A percentile compares a stretch with the other conserved stretches of the same genome.
These are phyloP conservation scores for Plasmodiophora brassicae DNA, from an alignment of 208 protist genomes.

Conservation along the genomic window DNA sequence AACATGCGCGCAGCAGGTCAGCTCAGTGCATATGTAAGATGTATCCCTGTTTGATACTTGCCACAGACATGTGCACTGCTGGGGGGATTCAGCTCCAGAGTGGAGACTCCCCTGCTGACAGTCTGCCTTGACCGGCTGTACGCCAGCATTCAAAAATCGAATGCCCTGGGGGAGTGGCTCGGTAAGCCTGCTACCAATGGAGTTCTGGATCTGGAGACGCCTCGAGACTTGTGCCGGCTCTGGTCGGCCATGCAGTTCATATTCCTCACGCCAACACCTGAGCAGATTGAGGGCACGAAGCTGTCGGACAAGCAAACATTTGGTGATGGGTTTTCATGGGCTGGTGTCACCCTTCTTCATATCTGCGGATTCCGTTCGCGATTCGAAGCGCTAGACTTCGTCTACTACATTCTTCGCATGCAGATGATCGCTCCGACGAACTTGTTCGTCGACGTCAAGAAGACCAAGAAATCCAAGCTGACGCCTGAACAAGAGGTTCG, in stretches of 20 bases:
- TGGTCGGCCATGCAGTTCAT: conserved; percentile 17
- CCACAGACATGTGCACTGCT: no score
- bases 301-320: neutral
- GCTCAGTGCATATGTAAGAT: no score
- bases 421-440: neutral
- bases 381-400: neutral
- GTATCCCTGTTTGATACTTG: no score
- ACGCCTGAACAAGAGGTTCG: neutral
- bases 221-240: conserved; percentile 12
- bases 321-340: conserved; percentile 28
- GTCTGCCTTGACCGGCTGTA: neutral
- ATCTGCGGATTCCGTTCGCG: neutral
- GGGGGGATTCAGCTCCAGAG: no score
- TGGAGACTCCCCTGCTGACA: neutral
- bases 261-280: neutral
- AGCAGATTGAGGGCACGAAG: neutral
- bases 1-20: no score
- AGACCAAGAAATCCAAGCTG: neutral
- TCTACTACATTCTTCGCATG: conserved; percentile 5
- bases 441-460: neutral
- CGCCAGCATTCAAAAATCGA: neutral
- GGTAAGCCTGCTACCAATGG: neutral
- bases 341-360: neutral
- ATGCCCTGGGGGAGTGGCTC: neutral
- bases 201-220: conserved; percentile 5